A percentile compares a stretch with the other conserved stretches of the same genome.
Evolutionary conservation across 1,284 basidiomycete species (phyloP).

Genomic region (Tilletia caries): DNA sequence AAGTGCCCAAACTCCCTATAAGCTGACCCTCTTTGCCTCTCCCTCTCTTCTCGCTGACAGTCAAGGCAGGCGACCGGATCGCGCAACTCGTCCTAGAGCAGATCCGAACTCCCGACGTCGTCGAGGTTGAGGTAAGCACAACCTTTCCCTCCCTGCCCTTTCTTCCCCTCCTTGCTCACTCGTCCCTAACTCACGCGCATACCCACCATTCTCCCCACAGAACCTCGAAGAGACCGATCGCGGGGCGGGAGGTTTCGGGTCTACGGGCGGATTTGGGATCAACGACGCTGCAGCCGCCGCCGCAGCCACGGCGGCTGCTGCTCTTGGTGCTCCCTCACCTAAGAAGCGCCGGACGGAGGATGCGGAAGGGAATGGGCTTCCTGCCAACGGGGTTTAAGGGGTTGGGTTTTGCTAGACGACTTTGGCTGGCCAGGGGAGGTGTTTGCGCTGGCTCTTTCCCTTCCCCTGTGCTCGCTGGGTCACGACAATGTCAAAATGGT

Average conservation of each 20-base stretch:
- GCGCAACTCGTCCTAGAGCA: slow-evolving; percentile 91
- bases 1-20: too few relatives aligned
- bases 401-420: too few relatives aligned
- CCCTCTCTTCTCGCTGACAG: slow-evolving; percentile 57
- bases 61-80: slow-evolving; percentile 83
- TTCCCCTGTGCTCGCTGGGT: too few relatives aligned
- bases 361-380: neutral
- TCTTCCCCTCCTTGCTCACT: slow-evolving; percentile 4
- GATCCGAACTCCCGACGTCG: slow-evolving; percentile 77
- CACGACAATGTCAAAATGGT: too few relatives aligned
- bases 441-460: too few relatives aligned
- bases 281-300: neutral
- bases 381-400: too few relatives aligned
- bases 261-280: slow-evolving; percentile 66
- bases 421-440: too few relatives aligned
- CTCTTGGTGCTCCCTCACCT: neutral
- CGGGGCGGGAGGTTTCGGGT: slow-evolving; percentile 86
- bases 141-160: neutral
- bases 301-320: neutral
- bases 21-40: neutral
- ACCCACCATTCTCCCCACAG: slow-evolving; percentile 57
- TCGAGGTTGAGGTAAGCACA: slow-evolving; percentile 73
- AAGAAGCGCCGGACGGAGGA: slow-evolving; percentile 6
- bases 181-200: too few relatives aligned
- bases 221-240: slow-evolving; percentile 77